Conservation (phyloP, 2,329 filamentous ascomycete genomes). For the Mollisiaceae sp. region DNA sequence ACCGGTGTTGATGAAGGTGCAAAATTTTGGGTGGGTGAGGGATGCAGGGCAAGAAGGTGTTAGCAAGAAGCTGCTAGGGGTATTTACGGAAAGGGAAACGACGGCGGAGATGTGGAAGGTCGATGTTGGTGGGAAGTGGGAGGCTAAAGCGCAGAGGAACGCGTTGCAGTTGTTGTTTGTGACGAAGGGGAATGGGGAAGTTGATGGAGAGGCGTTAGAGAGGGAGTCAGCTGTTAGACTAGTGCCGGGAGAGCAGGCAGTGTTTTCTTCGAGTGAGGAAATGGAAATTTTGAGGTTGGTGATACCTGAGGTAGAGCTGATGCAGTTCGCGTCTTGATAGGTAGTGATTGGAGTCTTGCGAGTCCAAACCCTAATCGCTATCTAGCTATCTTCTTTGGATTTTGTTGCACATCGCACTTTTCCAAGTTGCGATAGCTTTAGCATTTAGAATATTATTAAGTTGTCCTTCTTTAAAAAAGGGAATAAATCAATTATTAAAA, state of each 20-base stretch:
- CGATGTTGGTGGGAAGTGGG: slow-evolving; percentile 3
- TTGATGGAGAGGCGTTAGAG: background rate
- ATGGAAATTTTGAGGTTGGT: slow-evolving; percentile 12
- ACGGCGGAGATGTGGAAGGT: background rate
- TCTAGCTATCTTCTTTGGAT: no score
- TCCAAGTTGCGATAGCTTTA: no score
- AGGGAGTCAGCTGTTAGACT: slow-evolving; percentile 7
- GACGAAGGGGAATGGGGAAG: background rate
- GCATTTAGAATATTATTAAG: no score
- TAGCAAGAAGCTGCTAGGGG: background rate
- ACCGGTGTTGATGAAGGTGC: background rate
- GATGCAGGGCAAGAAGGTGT: background rate
- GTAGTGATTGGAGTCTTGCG: no score
- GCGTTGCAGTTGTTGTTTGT: slow-evolving; percentile 13
- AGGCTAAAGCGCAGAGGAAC: slow-evolving; percentile 19
- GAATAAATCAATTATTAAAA: no score
- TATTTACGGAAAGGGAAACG: slow-evolving; percentile 9
- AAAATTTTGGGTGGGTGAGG: slow-evolving; percentile 10
- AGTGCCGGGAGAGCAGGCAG: background rate
- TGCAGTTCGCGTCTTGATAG: no score
- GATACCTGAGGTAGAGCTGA: background rate
- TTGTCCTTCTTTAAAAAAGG: no score
- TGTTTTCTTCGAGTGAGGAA: background rate
- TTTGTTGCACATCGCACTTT: no score
- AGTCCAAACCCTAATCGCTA: no score